phyloP scores from a whole-genome alignment of 495 filamentous ascomycete species.

The Penicillium subrubescens region DNA sequence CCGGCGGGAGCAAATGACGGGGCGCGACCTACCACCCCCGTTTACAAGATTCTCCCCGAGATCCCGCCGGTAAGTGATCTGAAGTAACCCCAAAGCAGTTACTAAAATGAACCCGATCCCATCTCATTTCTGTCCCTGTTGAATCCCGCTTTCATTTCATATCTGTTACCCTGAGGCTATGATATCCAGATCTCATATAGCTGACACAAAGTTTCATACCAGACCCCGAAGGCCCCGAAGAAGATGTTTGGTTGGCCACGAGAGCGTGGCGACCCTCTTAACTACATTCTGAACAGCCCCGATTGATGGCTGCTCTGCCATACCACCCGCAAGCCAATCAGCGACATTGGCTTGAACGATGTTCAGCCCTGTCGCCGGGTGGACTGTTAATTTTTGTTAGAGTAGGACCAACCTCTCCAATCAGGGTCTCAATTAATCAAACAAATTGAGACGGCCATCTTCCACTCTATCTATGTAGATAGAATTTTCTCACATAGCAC shows the following conservation, averaged over 20 bases:
- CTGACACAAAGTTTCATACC: background rate
- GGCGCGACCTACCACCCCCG: conserved; percentile 7
- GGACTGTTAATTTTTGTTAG: background rate
- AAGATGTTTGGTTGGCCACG: background rate
- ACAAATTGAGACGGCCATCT: background rate
- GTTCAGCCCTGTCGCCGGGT: too few relatives aligned
- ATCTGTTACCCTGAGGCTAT: background rate
- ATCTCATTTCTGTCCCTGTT: conserved; percentile 7
- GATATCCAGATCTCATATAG: background rate
- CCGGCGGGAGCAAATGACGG: conserved; percentile 22
- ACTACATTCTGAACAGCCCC: background rate
- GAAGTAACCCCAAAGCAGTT: background rate
- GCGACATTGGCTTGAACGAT: too few relatives aligned
- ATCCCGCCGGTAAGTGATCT: conserved; percentile 8
- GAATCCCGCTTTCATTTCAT: background rate
- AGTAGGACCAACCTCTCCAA: background rate
- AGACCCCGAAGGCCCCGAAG: background rate
- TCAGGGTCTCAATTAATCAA: background rate
- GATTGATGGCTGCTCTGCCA: too few relatives aligned
- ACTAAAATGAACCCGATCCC: conserved; percentile 14
- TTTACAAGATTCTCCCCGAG: conserved; percentile 30
- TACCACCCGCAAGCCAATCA: too few relatives aligned
- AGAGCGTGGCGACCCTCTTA: background rate
- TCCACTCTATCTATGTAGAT: background rate
- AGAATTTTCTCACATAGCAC: background rate